A percentile compares a stretch with the other conserved stretches of the same genome.
phyloP scores from a whole-genome alignment of 495 filamentous ascomycete genomes.

The Penicillium ucsense region DNA sequence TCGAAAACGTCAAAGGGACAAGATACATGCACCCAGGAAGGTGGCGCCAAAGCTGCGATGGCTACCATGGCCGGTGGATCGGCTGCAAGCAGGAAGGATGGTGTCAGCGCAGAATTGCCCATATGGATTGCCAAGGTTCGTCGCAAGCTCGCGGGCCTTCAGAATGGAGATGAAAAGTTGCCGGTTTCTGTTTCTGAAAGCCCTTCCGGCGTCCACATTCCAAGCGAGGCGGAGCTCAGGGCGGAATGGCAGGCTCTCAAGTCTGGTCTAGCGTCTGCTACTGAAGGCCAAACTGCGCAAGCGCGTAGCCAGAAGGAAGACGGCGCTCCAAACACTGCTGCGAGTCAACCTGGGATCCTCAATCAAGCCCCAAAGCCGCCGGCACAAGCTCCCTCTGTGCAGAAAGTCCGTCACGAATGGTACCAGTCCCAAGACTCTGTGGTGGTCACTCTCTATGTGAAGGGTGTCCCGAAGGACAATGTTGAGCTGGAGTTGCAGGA shows the following conservation, averaged over 20 bases:
- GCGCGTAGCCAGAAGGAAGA: background rate
- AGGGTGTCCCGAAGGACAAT: conserved; percentile 58
- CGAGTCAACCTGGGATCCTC: no score
- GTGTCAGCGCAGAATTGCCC: conserved; percentile 32
- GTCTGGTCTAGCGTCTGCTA: conserved; percentile 11
- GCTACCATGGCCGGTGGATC: conserved; percentile 17
- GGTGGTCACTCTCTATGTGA: conserved; percentile 60
- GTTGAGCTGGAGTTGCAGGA: conserved; percentile 47
- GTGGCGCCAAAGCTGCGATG: conserved; percentile 26
- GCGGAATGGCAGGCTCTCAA: conserved; percentile 21
- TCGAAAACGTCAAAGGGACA: conserved; percentile 49
- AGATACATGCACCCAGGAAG: conserved; percentile 30
- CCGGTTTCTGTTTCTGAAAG: conserved; percentile 52
- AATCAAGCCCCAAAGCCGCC: no score
- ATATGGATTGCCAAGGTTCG: conserved; percentile 55
- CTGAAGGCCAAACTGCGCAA: conserved; percentile 10
- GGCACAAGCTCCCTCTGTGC: background rate
- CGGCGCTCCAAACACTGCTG: no score
- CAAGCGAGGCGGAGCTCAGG: conserved; percentile 28
- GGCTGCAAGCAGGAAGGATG: conserved; percentile 42
- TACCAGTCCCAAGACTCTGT: conserved; percentile 61
- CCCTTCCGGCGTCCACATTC: conserved; percentile 45
- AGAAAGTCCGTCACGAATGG: conserved; percentile 70
- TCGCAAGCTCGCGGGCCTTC: conserved; percentile 41
- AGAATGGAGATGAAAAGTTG: conserved; percentile 48